Evolutionary conservation across 345 rosid species (phyloP).

Genomic region (Excoecaria agallocha): DNA sequence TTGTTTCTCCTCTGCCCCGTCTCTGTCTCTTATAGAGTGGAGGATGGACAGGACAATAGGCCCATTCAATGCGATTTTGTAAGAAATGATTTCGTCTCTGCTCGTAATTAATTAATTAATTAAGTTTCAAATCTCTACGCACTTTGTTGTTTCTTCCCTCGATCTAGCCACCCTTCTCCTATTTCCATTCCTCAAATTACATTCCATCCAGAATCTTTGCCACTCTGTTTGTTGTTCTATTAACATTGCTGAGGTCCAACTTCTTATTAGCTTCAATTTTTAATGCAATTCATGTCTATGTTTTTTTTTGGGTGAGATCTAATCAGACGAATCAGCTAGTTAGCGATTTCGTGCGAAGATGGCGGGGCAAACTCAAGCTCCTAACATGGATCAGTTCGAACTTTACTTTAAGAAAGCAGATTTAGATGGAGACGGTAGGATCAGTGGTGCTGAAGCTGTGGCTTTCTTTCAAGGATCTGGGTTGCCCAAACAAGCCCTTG

Average conservation of each 20-base stretch:
- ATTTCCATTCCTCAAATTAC: neutral
- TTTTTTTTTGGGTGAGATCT: neutral
- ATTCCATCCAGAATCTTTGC: no score
- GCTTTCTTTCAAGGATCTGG: conserved; percentile 88
- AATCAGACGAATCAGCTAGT: conserved; percentile 6
- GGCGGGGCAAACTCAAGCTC: conserved; percentile 46
- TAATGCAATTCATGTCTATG: neutral
- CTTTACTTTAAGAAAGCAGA: conserved; percentile 82
- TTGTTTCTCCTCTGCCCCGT: no score
- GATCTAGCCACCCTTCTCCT: conserved; percentile 16
- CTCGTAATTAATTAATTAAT: no score
- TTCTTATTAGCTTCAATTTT: neutral
- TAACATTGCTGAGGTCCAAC: neutral
- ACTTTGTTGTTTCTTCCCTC: conserved; percentile 11
- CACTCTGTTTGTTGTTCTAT: neutral
- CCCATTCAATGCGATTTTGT: no score
- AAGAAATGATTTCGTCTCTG: no score
- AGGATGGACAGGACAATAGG: no score
- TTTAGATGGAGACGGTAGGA: conserved; percentile 92
- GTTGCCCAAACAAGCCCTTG: conserved; percentile 81
- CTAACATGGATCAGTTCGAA: conserved; percentile 76
- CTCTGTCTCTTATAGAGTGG: no score
- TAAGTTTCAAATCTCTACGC: neutral
- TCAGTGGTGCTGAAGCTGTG: conserved; percentile 92
- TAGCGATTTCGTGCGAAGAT: conserved; percentile 12